phyloP scores from a whole-genome alignment of 176 grass and related monocot species.

The Eremochloa ophiuroides region DNA sequence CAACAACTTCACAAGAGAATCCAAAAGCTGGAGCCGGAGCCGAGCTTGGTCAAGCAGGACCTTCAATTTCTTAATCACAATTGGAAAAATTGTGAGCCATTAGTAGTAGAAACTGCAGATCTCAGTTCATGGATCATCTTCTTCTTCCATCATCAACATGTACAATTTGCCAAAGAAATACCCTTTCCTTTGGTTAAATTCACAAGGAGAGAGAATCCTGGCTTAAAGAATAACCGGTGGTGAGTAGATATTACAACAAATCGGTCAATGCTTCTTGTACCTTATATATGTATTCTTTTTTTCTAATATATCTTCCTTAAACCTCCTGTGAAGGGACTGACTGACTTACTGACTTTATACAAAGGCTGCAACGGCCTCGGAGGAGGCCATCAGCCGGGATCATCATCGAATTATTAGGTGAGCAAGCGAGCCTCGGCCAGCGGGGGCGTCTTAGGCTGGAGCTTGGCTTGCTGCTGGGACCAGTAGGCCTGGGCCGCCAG shows the following conservation, averaged over 20 bases:
- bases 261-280: slow-evolving; percentile 84
- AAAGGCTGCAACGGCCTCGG: slow-evolving; percentile 45
- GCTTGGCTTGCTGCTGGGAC: slow-evolving; percentile 95
- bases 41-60: slow-evolving; percentile 1
- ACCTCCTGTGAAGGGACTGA: slow-evolving; percentile 50
- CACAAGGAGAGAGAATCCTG: slow-evolving; percentile 70
- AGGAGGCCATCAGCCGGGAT: slow-evolving; percentile 44
- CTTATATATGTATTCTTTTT: slow-evolving; percentile 48
- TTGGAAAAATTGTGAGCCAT: slow-evolving; percentile 44
- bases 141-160: slow-evolving; percentile 45
- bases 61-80: slow-evolving; percentile 40
- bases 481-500: slow-evolving; percentile 84
- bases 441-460: slow-evolving; percentile 70
- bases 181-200: slow-evolving; percentile 80
- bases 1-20: not conserved
- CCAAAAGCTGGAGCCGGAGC: not conserved
- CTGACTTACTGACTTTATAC: slow-evolving; percentile 68
- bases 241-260: slow-evolving; percentile 91
- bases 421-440: slow-evolving; percentile 65
- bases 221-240: slow-evolving; percentile 81
- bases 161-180: slow-evolving; percentile 64
- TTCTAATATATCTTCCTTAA: slow-evolving; percentile 59
- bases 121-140: slow-evolving; percentile 59
- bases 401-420: slow-evolving; percentile 48
- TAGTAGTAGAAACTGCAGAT: slow-evolving; percentile 57